These are phyloP conservation scores for Didymosphaeria variabile DNA, from an alignment of 2,329 filamentous ascomycete species.

Conservation along the genomic window DNA sequence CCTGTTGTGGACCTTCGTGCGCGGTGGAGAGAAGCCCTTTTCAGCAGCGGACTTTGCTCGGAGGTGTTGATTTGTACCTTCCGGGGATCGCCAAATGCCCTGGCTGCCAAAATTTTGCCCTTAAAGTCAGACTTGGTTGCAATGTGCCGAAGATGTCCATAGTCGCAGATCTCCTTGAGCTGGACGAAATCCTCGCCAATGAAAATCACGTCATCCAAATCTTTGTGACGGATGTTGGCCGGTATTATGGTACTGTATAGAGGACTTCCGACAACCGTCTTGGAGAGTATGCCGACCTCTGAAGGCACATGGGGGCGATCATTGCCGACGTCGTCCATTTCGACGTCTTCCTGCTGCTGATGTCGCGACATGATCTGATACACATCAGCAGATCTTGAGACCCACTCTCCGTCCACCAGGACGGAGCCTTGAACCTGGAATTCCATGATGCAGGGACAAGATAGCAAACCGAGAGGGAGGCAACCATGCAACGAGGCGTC, in stretches of 20 bases:
- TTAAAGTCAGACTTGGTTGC: conserved; percentile 81
- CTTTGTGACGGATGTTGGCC: conserved; percentile 74
- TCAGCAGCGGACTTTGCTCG: conserved; percentile 33
- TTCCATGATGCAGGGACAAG: conserved; percentile 30
- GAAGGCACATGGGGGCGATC: conserved; percentile 56
- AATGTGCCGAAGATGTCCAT: conserved; percentile 78
- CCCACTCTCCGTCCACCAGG: conserved; percentile 45
- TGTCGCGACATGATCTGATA: conserved; percentile 54
- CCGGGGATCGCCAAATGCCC: conserved; percentile 69
- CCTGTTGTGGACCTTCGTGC: conserved; percentile 28
- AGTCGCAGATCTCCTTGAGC: conserved; percentile 75
- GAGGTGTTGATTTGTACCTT: conserved; percentile 26
- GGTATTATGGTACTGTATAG: conserved; percentile 80
- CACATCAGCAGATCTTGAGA: conserved; percentile 48
- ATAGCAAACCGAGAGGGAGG: conserved; percentile 4
- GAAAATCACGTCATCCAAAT: conserved; percentile 84
- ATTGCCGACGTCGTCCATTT: conserved; percentile 34
- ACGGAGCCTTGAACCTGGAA: conserved; percentile 38
- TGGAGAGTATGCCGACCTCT: conserved; percentile 76
- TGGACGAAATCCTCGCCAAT: conserved; percentile 84
- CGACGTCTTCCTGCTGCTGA: conserved; percentile 34
- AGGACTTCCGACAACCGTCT: conserved; percentile 80
- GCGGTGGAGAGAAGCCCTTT: conserved; percentile 23
- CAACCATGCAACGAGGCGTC: conserved; percentile 4
- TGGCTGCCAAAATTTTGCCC: conserved; percentile 79